Evolutionary conservation across 2,329 filamentous ascomycete species (phyloP).

Genomic region (Nannizziopsis arthrosporioides): DNA sequence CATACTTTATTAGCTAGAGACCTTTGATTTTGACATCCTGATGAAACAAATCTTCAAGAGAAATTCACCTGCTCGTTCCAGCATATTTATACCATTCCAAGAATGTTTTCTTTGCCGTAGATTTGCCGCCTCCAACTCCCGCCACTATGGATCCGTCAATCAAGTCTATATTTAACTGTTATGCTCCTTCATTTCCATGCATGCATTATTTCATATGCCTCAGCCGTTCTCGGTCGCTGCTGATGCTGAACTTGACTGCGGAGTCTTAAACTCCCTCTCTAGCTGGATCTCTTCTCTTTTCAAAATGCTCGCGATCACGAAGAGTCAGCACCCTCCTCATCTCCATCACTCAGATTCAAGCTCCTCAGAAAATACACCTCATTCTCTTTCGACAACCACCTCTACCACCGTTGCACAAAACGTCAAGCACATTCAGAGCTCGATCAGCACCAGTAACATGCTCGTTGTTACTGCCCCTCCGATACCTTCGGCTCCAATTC

Average conservation of each 20-base stretch:
- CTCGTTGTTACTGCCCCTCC: conserved; percentile 11
- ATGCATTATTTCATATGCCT: conserved; percentile 9
- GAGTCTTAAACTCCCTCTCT: conserved; percentile 11
- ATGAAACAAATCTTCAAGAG: conserved; percentile 7
- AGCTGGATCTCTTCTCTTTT: conserved; percentile 8
- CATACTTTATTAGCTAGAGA: conserved; percentile 4
- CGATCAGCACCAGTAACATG: conserved; percentile 7
- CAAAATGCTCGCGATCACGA: conserved; percentile 12
- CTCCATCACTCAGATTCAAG: conserved; percentile 9
- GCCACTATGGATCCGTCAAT: conserved; percentile 11
- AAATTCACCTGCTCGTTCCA: conserved; percentile 4
- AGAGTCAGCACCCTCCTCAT: conserved; percentile 8
- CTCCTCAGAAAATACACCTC: conserved; percentile 2
- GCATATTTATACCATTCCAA: conserved; percentile 3
- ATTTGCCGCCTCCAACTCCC: conserved; percentile 6
- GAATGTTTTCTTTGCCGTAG: conserved; percentile 10
- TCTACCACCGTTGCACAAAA: conserved; percentile 5
- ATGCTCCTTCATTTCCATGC: conserved; percentile 6
- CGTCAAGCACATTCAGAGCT: conserved; percentile 8
- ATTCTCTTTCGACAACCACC: conserved; percentile 5
- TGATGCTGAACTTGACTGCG: conserved; percentile 9
- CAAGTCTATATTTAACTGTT: conserved; percentile 9
- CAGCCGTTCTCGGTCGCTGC: conserved; percentile 8
- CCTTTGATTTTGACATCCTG: conserved; percentile 1
- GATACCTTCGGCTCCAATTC: conserved; percentile 13